phyloP scores from a whole-genome alignment of 2,329 filamentous ascomycete genomes.

The Epichloe aotearoae region DNA sequence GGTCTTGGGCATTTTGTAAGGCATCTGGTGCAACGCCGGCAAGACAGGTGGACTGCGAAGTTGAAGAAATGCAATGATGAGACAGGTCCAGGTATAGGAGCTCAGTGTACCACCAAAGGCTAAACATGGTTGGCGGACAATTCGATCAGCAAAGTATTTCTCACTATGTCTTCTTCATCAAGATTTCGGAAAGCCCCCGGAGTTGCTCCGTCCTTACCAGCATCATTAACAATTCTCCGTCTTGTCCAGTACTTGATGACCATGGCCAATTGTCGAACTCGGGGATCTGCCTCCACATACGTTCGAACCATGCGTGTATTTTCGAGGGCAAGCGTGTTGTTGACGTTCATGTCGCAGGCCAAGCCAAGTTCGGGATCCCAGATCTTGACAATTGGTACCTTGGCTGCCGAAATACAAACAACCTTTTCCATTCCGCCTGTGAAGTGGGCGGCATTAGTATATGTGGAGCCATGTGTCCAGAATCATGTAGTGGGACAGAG shows the following conservation, averaged over 20 bases:
- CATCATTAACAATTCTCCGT: conserved; percentile 84
- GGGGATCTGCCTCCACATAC: conserved; percentile 84
- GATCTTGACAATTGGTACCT: conserved; percentile 96
- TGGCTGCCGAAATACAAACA: conserved; percentile 85
- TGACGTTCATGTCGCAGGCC: conserved; percentile 97
- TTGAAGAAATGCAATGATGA: conserved; percentile 94
- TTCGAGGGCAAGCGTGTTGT: conserved; percentile 87
- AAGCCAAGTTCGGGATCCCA: conserved; percentile 90
- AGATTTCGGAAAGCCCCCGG: not conserved
- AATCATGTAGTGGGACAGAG: not conserved
- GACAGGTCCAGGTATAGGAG: conserved; percentile 98
- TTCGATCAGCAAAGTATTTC: conserved; percentile 10
- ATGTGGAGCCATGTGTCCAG: not conserved
- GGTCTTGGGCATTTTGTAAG: conserved; percentile 33
- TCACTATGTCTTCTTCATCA: not conserved
- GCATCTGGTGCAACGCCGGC: conserved; percentile 66
- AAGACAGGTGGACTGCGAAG: conserved; percentile 72
- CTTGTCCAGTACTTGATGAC: conserved; percentile 97
- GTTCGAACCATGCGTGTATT: conserved; percentile 98
- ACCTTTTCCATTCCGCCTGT: conserved; percentile 95
- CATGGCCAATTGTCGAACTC: conserved; percentile 88
- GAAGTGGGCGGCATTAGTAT: not conserved
- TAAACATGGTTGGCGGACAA: conserved; percentile 20
- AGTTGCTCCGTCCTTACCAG: conserved; percentile 43
- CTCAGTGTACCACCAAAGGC: conserved; percentile 88